phyloP scores from a whole-genome alignment of 192 early-diverging fungal genomes.

The Kappamyces sp. region DNA sequence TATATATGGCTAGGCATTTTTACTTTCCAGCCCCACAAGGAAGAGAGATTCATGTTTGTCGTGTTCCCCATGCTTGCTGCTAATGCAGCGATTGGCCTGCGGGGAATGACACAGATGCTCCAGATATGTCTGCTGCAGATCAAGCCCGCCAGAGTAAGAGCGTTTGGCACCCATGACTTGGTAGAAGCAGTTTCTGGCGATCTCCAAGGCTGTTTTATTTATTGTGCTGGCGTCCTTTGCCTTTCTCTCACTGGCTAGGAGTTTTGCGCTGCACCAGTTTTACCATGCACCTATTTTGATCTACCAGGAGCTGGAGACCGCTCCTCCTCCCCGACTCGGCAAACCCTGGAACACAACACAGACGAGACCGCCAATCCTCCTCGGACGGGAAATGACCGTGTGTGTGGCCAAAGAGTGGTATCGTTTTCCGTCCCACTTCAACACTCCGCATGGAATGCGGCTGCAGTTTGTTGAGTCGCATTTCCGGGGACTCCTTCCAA shows the following conservation, averaged over 20 bases:
- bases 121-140: conserved; percentile 17
- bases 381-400: conserved; percentile 33
- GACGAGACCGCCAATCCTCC: conserved; percentile 15
- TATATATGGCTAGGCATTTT: conserved; percentile 74
- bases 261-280: conserved; percentile 55
- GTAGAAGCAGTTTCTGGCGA: no score
- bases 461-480: conserved; percentile 64
- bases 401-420: conserved; percentile 97
- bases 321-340: background rate
- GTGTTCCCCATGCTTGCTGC: conserved; percentile 84
- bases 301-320: conserved; percentile 38
- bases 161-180: no score
- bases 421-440: conserved; percentile 87
- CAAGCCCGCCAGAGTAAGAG: background rate
- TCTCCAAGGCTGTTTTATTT: no score
- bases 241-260: conserved; percentile 2
- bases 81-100: conserved; percentile 64
- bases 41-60: conserved; percentile 91
- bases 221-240: background rate
- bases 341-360: background rate
- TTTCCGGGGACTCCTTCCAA: conserved; percentile 79
- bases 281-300: conserved; percentile 74
- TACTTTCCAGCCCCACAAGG: conserved; percentile 89
- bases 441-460: conserved; percentile 66
- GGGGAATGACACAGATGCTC: conserved; percentile 42